These are phyloP conservation scores for Neurospora intermedia DNA, from an alignment of 495 filamentous ascomycete species.

Conservation along the genomic window DNA sequence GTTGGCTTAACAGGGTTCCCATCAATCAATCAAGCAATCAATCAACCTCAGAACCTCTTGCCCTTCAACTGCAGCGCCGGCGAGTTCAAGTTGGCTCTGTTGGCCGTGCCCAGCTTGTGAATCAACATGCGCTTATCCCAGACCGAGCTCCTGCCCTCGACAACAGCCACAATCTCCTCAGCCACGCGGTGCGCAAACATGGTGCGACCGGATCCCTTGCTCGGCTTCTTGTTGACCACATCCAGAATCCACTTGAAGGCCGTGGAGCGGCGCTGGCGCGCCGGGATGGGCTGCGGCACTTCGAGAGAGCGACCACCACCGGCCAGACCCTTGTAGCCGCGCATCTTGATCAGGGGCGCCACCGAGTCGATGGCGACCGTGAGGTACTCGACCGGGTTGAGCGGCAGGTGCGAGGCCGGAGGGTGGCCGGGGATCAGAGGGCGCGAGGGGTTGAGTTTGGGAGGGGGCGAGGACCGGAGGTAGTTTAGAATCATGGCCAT, in stretches of 20 bases:
- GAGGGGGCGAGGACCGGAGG: conserved; percentile 75
- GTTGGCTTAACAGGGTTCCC: not conserved
- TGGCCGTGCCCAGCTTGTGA: conserved; percentile 63
- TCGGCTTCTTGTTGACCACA: conserved; percentile 59
- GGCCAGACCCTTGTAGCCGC: conserved; percentile 60
- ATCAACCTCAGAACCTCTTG: not conserved
- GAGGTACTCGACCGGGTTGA: conserved; percentile 69
- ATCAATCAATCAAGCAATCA: not conserved
- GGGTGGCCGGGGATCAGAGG: conserved; percentile 66
- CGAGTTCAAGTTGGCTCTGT: conserved; percentile 57
- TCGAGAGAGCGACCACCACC: conserved; percentile 80
- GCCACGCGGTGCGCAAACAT: conserved; percentile 70
- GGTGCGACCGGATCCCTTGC: conserved; percentile 47
- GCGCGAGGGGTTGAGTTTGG: conserved; percentile 51
- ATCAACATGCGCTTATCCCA: conserved; percentile 69
- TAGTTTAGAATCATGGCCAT: conserved; percentile 75
- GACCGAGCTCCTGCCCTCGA: conserved; percentile 70
- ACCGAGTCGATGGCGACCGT: conserved; percentile 90
- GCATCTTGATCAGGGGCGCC: conserved; percentile 76
- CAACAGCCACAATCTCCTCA: conserved; percentile 75
- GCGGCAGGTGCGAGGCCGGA: conserved; percentile 59
- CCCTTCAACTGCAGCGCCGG: conserved; percentile 3
- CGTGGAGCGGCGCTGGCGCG: conserved; percentile 61
- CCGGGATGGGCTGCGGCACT: conserved; percentile 63
- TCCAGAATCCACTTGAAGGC: conserved; percentile 86